Conservation (phyloP, 192 early-diverging fungal species). For the Diversispora epigaea region DNA sequence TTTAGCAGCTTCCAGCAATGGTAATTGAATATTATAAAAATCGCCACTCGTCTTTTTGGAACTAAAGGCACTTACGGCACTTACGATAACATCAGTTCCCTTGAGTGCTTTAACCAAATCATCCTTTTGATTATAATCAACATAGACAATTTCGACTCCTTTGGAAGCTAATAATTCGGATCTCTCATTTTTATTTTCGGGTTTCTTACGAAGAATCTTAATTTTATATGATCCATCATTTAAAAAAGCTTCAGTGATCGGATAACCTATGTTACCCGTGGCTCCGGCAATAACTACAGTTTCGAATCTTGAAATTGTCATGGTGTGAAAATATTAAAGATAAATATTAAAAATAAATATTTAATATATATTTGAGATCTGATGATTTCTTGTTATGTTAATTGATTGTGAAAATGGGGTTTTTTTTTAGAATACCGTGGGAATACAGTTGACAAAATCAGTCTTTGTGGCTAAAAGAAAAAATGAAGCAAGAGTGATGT, state of each 20-base stretch:
- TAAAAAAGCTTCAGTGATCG: constrained; percentile 19
- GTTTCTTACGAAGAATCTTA: constrained; percentile 17
- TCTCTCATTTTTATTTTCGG: constrained; percentile 10
- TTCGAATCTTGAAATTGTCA: too few species aligned
- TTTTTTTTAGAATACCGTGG: too few species aligned
- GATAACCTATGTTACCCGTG: constrained; percentile 4
- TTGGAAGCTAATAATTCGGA: constrained; percentile 2
- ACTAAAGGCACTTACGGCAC: neutral
- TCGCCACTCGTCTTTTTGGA: neutral
- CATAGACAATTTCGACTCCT: constrained; percentile 25
- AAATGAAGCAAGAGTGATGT: too few species aligned
- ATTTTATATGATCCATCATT: constrained; percentile 29
- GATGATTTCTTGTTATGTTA: too few species aligned
- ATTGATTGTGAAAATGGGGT: too few species aligned
- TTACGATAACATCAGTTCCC: constrained; percentile 19
- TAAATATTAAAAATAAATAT: too few species aligned
- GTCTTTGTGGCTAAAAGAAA: too few species aligned
- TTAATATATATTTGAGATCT: too few species aligned
- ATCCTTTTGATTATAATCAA: constrained; percentile 28
- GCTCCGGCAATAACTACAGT: constrained; percentile 12
- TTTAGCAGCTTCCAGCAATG: constrained; percentile 25
- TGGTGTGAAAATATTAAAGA: too few species aligned
- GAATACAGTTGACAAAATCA: too few species aligned
- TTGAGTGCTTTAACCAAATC: constrained; percentile 29
- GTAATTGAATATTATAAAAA: neutral